Evolutionary conservation across 164 flowering plant species (phyloP).

Genomic region (Pachysandra terminalis): DNA sequence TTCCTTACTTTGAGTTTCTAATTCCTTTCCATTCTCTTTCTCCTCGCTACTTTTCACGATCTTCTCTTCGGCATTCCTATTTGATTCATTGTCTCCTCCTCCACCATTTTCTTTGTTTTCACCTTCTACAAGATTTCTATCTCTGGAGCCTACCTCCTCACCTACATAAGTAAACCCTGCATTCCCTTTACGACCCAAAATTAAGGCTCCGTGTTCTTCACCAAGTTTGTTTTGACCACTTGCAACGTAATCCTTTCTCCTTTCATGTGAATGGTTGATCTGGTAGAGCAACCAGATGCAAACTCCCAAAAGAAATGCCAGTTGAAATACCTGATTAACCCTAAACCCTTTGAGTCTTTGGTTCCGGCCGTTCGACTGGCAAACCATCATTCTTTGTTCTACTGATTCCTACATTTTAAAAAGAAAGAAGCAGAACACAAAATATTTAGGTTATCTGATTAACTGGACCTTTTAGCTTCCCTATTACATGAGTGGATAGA

Average conservation of each 20-base stretch:
- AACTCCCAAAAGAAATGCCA: slow-evolving; percentile 58
- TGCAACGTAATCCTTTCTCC: slow-evolving; percentile 41
- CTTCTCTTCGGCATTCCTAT: slow-evolving; percentile 3
- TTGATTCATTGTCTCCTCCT: slow-evolving; percentile 11
- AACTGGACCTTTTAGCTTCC: no score
- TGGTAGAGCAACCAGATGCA: slow-evolving; percentile 84
- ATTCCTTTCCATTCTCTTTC: slow-evolving; percentile 4
- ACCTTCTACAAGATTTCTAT: not conserved
- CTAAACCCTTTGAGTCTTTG: slow-evolving; percentile 56
- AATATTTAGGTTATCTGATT: no score
- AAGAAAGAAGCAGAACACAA: no score
- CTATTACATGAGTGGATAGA: no score
- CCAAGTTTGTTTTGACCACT: slow-evolving; percentile 8
- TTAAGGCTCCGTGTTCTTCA: not conserved
- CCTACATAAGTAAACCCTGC: slow-evolving; percentile 3
- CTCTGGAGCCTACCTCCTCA: not conserved
- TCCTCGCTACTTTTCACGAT: slow-evolving; percentile 3
- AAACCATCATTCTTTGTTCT: slow-evolving; percentile 27
- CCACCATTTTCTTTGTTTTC: slow-evolving; percentile 10
- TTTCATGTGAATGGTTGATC: slow-evolving; percentile 67
- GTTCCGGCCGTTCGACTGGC: slow-evolving; percentile 46
- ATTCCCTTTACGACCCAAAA: slow-evolving; percentile 24
- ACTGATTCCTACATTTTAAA: not conserved
- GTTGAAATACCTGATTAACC: slow-evolving; percentile 55
- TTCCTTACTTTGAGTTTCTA: not conserved